phyloP scores from a whole-genome alignment of 768 basidiomycete species.

The Fomitopsis serialis region DNA sequence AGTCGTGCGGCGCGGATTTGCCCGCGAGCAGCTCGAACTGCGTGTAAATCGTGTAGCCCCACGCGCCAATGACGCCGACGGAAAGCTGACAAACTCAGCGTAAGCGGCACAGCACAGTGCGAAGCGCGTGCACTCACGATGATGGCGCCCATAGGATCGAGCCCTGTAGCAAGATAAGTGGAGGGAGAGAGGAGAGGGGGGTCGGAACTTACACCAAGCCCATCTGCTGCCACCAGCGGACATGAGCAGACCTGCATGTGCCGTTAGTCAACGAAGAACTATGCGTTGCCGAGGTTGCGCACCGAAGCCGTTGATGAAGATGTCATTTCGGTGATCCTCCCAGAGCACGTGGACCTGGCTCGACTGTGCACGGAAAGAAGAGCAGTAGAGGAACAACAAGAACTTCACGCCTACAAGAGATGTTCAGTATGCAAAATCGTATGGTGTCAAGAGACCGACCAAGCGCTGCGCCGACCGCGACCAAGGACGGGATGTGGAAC shows the following conservation, averaged over 20 bases:
- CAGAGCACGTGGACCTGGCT: slow-evolving; percentile 94
- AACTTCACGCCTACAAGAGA: slow-evolving; percentile 69
- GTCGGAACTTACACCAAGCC: slow-evolving; percentile 63
- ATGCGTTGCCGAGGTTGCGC: too few species aligned
- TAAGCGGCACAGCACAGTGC: slow-evolving; percentile 2
- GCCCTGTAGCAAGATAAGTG: slow-evolving; percentile 33
- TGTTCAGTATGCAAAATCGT: neutral
- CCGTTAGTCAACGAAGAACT: too few species aligned
- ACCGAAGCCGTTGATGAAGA: slow-evolving; percentile 83
- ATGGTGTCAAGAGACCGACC: slow-evolving; percentile 47
- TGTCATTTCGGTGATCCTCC: slow-evolving; percentile 94
- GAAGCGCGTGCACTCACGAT: slow-evolving; percentile 36
- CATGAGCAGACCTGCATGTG: slow-evolving; percentile 85
- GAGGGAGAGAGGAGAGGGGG: neutral
- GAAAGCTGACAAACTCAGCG: slow-evolving; percentile 51
- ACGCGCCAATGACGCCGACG: slow-evolving; percentile 71
- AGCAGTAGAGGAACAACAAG: slow-evolving; percentile 83
- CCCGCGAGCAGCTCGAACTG: slow-evolving; percentile 89
- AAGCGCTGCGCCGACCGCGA: slow-evolving; percentile 79
- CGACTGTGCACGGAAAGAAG: slow-evolving; percentile 67
- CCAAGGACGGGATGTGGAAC: slow-evolving; percentile 78
- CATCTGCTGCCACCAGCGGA: slow-evolving; percentile 77
- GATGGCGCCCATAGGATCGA: slow-evolving; percentile 76
- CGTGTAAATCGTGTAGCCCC: slow-evolving; percentile 68
- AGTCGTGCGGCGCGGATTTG: slow-evolving; percentile 87